Evolutionary conservation across 371 early-diverging fungal species (phyloP).

Genomic region (Apophysomyces ossiformis): DNA sequence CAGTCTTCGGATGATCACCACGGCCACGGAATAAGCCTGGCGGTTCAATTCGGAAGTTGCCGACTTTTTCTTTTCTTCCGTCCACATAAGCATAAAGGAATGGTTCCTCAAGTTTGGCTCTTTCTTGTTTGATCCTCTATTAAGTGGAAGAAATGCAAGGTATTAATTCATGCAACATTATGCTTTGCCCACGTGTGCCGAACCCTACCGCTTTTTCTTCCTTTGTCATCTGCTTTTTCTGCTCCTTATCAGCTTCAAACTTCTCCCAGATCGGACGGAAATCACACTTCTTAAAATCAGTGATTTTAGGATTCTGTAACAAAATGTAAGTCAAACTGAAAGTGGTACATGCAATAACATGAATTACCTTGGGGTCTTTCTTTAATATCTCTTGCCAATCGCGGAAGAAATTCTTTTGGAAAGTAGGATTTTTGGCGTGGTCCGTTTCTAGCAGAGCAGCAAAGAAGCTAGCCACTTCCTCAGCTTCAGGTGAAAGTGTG

Average conservation of each 20-base stretch:
- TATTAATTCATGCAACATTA: slow-evolving; percentile 10
- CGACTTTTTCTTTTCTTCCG: slow-evolving; percentile 95
- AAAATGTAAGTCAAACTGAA: slow-evolving; percentile 8
- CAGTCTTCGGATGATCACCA: slow-evolving; percentile 96
- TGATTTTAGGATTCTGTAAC: slow-evolving; percentile 70
- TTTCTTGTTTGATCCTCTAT: slow-evolving; percentile 75
- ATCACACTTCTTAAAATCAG: slow-evolving; percentile 85
- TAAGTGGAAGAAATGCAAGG: slow-evolving; percentile 1
- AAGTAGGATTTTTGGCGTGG: slow-evolving; percentile 81
- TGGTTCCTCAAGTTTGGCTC: slow-evolving; percentile 69
- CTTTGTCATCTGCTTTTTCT: slow-evolving; percentile 85
- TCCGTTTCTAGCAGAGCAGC: slow-evolving; percentile 88
- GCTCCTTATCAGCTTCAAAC: slow-evolving; percentile 77
- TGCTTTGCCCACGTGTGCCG: slow-evolving; percentile 8
- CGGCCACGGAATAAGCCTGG: slow-evolving; percentile 97
- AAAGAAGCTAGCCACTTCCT: slow-evolving; percentile 96
- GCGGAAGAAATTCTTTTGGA: slow-evolving; percentile 90
- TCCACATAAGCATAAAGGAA: slow-evolving; percentile 82
- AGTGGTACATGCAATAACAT: neutral
- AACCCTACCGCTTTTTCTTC: slow-evolving; percentile 80
- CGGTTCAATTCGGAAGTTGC: slow-evolving; percentile 97
- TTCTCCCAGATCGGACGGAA: slow-evolving; percentile 87
- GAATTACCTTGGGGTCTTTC: slow-evolving; percentile 65
- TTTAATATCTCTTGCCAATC: slow-evolving; percentile 79
- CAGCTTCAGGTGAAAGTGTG: slow-evolving; percentile 80